phyloP scores from a whole-genome alignment of 2,329 filamentous ascomycete genomes.

The Amesomyces nigricolor region DNA sequence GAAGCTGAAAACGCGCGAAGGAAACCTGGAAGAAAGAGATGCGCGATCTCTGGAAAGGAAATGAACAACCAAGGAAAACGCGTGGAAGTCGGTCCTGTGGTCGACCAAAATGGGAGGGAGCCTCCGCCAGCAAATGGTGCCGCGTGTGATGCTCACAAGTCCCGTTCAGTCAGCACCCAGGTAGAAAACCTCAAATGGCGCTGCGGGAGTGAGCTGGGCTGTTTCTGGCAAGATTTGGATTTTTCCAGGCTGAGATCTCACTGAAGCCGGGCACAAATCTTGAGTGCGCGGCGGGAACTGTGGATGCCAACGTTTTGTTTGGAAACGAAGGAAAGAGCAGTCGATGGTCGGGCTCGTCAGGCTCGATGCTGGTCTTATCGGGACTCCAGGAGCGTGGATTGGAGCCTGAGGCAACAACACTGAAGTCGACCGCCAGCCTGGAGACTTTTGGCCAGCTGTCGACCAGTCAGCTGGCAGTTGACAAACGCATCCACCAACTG shows the following conservation, averaged over 20 bases:
- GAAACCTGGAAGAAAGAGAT: not conserved
- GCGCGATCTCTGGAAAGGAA: slow-evolving; percentile 2
- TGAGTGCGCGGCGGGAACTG: not conserved
- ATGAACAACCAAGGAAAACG: not conserved
- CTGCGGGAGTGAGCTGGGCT: not conserved
- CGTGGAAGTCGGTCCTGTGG: not conserved
- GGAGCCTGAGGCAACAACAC: too few species aligned
- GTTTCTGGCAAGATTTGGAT: not conserved
- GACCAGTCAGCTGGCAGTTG: too few species aligned
- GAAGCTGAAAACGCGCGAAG: not conserved
- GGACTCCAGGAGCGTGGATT: too few species aligned
- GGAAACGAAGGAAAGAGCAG: not conserved
- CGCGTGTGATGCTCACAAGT: not conserved
- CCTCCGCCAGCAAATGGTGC: not conserved
- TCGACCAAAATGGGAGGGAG: not conserved
- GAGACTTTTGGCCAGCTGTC: too few species aligned
- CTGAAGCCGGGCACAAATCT: slow-evolving; percentile 6
- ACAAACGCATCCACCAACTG: too few species aligned
- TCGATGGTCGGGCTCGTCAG: too few species aligned
- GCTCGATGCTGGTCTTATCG: too few species aligned
- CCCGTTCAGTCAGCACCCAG: not conserved
- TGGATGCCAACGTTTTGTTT: not conserved
- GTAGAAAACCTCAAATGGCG: not conserved
- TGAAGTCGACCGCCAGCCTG: too few species aligned
- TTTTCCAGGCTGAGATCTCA: not conserved